Evolutionary conservation across 2,329 filamentous ascomycete species (phyloP).

Genomic region (Colletotrichum cereale): DNA sequence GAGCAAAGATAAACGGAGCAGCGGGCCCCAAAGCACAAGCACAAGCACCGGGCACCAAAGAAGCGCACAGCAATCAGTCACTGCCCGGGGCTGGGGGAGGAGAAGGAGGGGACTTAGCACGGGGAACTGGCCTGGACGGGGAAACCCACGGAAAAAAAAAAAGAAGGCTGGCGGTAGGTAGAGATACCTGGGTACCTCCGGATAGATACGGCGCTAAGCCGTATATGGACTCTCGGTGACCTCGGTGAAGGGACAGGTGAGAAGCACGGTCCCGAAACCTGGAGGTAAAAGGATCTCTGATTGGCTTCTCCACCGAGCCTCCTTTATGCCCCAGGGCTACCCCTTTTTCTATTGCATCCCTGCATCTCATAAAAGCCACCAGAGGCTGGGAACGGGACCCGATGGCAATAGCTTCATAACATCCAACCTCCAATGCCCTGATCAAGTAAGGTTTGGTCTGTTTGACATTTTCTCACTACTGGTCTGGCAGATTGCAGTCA

Average conservation of each 20-base stretch:
- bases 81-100: background rate
- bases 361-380: constrained; percentile 18
- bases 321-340: constrained; percentile 11
- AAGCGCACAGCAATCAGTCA: constrained; percentile 6
- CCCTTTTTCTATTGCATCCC: constrained; percentile 4
- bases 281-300: background rate
- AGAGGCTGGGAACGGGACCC: constrained; percentile 30
- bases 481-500: background rate
- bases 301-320: constrained; percentile 14
- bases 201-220: constrained; percentile 15
- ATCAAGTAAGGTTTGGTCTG: background rate
- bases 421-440: constrained; percentile 10
- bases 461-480: background rate
- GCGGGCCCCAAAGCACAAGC: constrained; percentile 9
- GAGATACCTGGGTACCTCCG: too few relatives aligned
- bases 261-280: background rate
- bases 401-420: constrained; percentile 9
- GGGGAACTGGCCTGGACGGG: constrained; percentile 5
- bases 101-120: too few relatives aligned
- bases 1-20: constrained; percentile 35
- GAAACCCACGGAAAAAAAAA: constrained; percentile 26
- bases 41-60: background rate
- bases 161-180: constrained; percentile 34
- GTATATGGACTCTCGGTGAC: background rate
- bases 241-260: background rate